phyloP scores from a whole-genome alignment of 2,329 filamentous ascomycete genomes.

The Penicillium fuscoglaucum region DNA sequence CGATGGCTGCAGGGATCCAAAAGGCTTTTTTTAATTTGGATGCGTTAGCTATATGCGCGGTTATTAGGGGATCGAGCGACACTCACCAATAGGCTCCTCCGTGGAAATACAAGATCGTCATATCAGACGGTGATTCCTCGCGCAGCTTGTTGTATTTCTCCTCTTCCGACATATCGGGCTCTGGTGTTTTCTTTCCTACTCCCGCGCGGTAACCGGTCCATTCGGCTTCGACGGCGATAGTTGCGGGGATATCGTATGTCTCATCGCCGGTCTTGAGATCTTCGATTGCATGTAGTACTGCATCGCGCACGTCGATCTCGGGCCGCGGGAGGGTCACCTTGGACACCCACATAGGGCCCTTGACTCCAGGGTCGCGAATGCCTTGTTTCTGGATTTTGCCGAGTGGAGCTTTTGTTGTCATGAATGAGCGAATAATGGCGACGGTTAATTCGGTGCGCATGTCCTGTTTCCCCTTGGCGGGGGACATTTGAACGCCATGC shows the following conservation, averaged over 20 bases:
- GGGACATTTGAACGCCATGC: slow-evolving; percentile 62
- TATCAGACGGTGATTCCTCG: slow-evolving; percentile 41
- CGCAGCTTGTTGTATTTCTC: slow-evolving; percentile 45
- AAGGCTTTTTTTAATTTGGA: slow-evolving; percentile 30
- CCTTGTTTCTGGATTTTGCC: slow-evolving; percentile 64
- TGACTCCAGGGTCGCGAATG: slow-evolving; percentile 65
- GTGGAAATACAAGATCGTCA: slow-evolving; percentile 50
- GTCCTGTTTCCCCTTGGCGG: slow-evolving; percentile 74
- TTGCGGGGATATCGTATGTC: slow-evolving; percentile 39
- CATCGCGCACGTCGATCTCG: slow-evolving; percentile 46
- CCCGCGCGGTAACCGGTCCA: slow-evolving; percentile 48
- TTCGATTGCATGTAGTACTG: slow-evolving; percentile 42
- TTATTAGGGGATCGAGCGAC: neutral
- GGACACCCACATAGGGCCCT: slow-evolving; percentile 79
- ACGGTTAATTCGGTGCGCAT: slow-evolving; percentile 72
- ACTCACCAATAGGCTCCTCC: slow-evolving; percentile 50
- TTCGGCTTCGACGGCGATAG: slow-evolving; percentile 44
- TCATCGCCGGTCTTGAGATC: slow-evolving; percentile 41
- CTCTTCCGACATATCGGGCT: slow-evolving; percentile 44
- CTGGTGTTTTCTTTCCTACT: slow-evolving; percentile 39
- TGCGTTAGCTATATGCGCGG: neutral
- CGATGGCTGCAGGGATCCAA: slow-evolving; percentile 49
- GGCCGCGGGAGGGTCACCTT: slow-evolving; percentile 65
- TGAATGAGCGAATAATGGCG: slow-evolving; percentile 67
- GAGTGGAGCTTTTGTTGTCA: slow-evolving; percentile 55